phyloP scores from a whole-genome alignment of 1,284 basidiomycete species.

The Cutaneotrichosporon cutaneum region DNA sequence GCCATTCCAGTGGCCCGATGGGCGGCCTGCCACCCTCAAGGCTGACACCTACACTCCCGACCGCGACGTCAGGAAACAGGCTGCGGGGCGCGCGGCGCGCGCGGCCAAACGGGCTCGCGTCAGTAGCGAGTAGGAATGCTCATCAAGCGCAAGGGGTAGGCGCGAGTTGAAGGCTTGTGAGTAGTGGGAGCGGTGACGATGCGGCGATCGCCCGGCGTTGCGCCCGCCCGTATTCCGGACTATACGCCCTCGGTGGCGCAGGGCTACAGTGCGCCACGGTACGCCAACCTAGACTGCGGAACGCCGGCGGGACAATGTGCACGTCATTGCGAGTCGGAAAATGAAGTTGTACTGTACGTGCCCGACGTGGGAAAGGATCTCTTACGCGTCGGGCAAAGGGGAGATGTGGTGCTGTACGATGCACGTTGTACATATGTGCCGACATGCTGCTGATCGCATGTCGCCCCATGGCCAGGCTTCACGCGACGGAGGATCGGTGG shows the following conservation, averaged over 20 bases:
- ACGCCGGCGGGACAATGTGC: no score
- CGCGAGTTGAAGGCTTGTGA: neutral
- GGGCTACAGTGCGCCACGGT: no score
- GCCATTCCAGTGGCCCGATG: conserved; percentile 1
- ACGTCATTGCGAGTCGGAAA: no score
- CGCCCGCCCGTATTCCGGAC: neutral
- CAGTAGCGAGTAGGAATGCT: neutral
- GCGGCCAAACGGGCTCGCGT: neutral
- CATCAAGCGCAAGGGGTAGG: no score
- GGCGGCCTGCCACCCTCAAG: neutral
- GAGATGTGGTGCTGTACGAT: no score
- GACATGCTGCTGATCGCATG: neutral
- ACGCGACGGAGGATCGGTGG: neutral
- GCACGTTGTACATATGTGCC: neutral
- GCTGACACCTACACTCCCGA: neutral
- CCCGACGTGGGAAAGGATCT: no score
- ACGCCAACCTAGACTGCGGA: no score
- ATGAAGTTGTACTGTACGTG: no score
- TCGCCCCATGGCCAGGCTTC: neutral
- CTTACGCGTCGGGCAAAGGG: no score
- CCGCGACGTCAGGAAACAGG: neutral
- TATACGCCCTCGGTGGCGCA: no score
- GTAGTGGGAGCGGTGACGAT: neutral
- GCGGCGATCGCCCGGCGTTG: no score
- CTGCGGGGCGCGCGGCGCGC: neutral